Evolutionary conservation across 352 stramenopile genomes (phyloP), one percentile per base, ranked within the genome.

Genomic region (Pythium rishiriense): DNA sequence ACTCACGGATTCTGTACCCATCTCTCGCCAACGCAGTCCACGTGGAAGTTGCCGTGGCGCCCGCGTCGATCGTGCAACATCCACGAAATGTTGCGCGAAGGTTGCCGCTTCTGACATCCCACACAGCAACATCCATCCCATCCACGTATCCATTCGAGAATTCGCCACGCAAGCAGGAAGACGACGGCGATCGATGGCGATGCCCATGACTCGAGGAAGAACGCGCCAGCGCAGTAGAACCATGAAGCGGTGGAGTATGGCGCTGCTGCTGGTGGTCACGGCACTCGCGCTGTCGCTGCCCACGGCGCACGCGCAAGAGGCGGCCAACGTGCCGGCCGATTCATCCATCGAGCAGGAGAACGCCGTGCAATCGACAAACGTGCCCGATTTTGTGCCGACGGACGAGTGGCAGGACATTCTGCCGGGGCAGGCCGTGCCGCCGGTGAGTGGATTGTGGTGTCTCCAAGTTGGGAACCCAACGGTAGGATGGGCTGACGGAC

Each of bases 321-420:
- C 37, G 11, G 31, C 31, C 10, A 35, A 10, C 31, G n/a, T n/a
- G n/a, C n/a, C n/a, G n/a, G n/a, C n/a, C n/a, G n/a, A n/a, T n/a
- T n/a, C n/a, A n/a, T n/a, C n/a, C n/a, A n/a, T n/a, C n/a, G 37
- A 43, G 14, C 10, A 43, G 3, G 37, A 4, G 37, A 43, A n/a
- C 42, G 21, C 41, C 42, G 17, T 11, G 39, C 39, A 54, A 24
- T 26, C 33, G 2, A 28, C 48, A 5, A 45, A 54, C 4, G 54
- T 73, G 56, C 78, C 78, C 1, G 80, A 88, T 58, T 93, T 93
- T 60, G 69, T 82, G 14, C 72, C 84, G 4, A 90, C 82, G 6
- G 56, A 72, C 17, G 78, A 91, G 29, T 93, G 83, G 83, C 76
- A 90, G 56, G 75, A 88, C 43, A 52, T 93, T 41, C 63, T 88